These are phyloP conservation scores for Kwoniella europaea DNA, from an alignment of 768 basidiomycete genomes.

Conservation along the genomic window DNA sequence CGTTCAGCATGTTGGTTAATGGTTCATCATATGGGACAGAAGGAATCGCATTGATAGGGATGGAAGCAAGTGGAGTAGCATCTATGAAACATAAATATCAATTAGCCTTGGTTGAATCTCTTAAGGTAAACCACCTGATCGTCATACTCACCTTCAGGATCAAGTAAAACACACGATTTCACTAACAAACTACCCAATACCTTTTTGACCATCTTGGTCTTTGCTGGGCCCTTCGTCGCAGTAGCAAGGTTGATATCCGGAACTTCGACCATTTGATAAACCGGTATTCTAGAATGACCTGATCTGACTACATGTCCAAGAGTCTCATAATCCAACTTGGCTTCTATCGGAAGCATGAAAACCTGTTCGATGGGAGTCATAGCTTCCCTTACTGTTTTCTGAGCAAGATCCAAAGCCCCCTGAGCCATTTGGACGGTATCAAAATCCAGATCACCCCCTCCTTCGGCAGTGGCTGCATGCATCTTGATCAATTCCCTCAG, in stretches of 20 bases:
- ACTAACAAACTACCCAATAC: conserved; percentile 85
- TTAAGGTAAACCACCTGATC: too few species aligned
- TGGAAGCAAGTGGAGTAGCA: conserved; percentile 77
- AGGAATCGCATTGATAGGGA: conserved; percentile 83
- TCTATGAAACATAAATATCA: conserved; percentile 61
- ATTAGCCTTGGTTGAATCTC: background rate
- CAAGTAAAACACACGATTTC: conserved; percentile 82
- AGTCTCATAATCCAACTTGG: conserved; percentile 78
- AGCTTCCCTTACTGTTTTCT: conserved; percentile 62
- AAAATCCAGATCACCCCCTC: conserved; percentile 81
- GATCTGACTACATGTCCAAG: conserved; percentile 76
- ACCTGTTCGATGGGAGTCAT: conserved; percentile 56
- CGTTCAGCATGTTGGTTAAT: conserved; percentile 80
- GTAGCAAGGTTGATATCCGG: conserved; percentile 59
- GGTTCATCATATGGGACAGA: conserved; percentile 86
- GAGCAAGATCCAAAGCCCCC: conserved; percentile 84
- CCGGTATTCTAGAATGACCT: conserved; percentile 84
- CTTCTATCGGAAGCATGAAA: conserved; percentile 79
- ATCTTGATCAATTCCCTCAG: conserved; percentile 89
- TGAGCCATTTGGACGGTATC: conserved; percentile 91
- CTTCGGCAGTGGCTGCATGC: conserved; percentile 70
- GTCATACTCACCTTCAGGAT: conserved; percentile 70
- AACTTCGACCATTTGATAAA: conserved; percentile 68
- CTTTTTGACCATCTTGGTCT: conserved; percentile 68
- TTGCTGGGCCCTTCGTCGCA: conserved; percentile 28